Evolutionary conservation across 1,139 yeast species (phyloP).

Genomic region (Diutina neorugosa): DNA sequence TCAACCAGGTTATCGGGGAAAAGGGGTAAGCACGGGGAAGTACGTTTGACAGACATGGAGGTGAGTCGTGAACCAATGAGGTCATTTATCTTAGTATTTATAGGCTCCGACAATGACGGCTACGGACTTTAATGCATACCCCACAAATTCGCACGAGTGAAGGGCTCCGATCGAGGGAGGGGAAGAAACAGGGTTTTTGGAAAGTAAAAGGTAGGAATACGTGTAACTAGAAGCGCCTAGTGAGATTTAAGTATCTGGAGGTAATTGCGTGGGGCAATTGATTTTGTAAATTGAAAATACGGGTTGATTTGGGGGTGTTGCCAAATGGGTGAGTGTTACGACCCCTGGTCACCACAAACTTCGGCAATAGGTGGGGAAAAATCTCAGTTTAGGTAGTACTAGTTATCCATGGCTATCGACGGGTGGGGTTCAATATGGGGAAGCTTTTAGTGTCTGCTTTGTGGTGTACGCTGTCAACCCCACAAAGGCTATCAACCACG

Average conservation of each 20-base stretch:
- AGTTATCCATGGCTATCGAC: neutral
- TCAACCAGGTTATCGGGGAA: conserved; percentile 1
- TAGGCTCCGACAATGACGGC: neutral
- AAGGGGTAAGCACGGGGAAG: conserved; percentile 3
- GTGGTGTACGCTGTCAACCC: neutral
- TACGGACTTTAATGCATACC: neutral
- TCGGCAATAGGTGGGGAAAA: conserved; percentile 1
- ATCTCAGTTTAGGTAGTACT: neutral
- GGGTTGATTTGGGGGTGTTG: neutral
- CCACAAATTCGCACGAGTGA: neutral
- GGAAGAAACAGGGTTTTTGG: neutral
- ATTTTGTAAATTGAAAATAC: neutral
- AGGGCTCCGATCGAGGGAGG: neutral
- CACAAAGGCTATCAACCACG: neutral
- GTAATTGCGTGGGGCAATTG: neutral
- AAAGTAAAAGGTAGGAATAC: too few relatives aligned
- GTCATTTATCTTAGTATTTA: neutral
- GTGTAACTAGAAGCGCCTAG: too few relatives aligned
- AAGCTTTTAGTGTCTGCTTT: neutral
- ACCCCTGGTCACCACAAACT: neutral
- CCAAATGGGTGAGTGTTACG: too few relatives aligned
- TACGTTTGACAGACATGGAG: conserved; percentile 1
- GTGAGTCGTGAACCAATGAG: neutral
- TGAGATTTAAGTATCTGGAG: too few relatives aligned
- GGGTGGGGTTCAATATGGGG: neutral